Conservation (phyloP, 108 stramenopile genomes). For the Pseudonitzschia multiseries region DNA sequence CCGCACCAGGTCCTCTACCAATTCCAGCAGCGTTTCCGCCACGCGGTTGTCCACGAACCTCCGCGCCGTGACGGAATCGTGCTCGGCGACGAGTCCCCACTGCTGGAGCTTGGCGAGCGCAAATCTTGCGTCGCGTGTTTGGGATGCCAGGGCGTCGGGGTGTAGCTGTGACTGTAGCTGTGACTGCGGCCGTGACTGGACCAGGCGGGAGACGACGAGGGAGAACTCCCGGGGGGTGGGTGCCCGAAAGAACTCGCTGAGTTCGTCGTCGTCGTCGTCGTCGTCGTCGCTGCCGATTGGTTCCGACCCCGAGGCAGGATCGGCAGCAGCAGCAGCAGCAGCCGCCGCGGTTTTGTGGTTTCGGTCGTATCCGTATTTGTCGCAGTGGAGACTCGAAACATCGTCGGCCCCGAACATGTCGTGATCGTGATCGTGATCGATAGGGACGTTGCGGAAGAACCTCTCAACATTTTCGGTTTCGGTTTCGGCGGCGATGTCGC, state of each 20-base stretch:
- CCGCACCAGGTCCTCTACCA: background rate
- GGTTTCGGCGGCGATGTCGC: background rate
- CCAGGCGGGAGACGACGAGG: background rate
- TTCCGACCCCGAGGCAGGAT: no score
- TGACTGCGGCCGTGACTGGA: no score
- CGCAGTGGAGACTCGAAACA: slow-evolving; percentile 9
- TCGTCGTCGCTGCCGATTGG: background rate
- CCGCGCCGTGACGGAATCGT: background rate
- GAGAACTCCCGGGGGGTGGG: background rate
- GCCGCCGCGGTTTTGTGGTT: background rate
- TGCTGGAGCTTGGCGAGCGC: background rate
- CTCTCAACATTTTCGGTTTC: background rate
- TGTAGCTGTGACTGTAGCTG: no score
- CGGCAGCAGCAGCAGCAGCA: no score
- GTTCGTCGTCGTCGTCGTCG: background rate
- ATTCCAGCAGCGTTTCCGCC: background rate
- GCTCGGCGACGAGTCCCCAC: slow-evolving; percentile 8
- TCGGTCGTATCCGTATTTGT: slow-evolving; percentile 7
- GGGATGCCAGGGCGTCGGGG: no score
- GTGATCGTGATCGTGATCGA: background rate
- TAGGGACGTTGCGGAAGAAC: background rate
- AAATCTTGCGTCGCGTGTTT: no score
- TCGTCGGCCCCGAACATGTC: background rate
- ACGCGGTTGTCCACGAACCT: background rate
- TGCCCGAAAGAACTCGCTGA: slow-evolving; percentile 7